These are phyloP conservation scores for Fusarium torreyae DNA, from an alignment of 2,329 filamentous ascomycete genomes.

Conservation along the genomic window DNA sequence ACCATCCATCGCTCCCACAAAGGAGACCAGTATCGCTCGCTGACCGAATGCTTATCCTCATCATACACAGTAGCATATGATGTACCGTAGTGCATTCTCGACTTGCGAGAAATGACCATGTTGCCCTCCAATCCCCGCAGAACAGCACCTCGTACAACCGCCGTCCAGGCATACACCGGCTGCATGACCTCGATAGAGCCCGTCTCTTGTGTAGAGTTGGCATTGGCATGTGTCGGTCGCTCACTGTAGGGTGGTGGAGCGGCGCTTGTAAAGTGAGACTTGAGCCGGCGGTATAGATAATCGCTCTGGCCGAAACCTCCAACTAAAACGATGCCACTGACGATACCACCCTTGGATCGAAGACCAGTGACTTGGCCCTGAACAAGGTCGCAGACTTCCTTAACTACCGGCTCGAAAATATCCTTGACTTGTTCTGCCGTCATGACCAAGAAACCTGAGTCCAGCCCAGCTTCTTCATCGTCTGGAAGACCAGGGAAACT, in stretches of 20 bases:
- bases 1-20: conserved; percentile 90
- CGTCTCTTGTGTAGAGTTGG: conserved; percentile 62
- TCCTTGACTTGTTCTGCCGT: conserved; percentile 77
- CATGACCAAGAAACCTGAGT: conserved; percentile 84
- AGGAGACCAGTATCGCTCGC: conserved; percentile 84
- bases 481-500: conserved; percentile 82
- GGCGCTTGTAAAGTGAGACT: conserved; percentile 74
- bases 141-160: conserved; percentile 83
- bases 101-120: conserved; percentile 82
- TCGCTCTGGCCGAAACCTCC: conserved; percentile 87
- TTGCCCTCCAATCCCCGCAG: conserved; percentile 82
- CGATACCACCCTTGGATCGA: conserved; percentile 72
- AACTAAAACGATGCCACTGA: conserved; percentile 84
- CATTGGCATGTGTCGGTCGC: conserved; percentile 75
- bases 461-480: conserved; percentile 80
- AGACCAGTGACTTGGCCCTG: conserved; percentile 77
- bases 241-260: conserved; percentile 77
- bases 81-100: conserved; percentile 84
- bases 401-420: conserved; percentile 82
- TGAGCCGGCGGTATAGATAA: conserved; percentile 80
- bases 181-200: conserved; percentile 84
- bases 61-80: conserved; percentile 87
- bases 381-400: conserved; percentile 77
- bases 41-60: conserved; percentile 79
- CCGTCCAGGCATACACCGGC: conserved; percentile 85